phyloP scores from a whole-genome alignment of 345 rosid species.

The Balakata baccata region DNA sequence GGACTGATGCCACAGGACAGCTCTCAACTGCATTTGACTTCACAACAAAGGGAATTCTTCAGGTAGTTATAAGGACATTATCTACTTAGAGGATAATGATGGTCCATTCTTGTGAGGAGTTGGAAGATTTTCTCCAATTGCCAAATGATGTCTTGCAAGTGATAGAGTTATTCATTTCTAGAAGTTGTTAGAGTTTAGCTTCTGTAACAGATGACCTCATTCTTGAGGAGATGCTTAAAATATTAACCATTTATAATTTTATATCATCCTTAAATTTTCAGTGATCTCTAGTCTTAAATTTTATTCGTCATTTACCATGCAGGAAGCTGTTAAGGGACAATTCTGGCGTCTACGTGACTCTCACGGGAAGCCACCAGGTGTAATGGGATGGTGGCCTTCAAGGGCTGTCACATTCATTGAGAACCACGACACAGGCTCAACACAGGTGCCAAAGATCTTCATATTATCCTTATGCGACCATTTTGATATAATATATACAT shows the following conservation, averaged over 20 bases:
- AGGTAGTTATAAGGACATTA: conserved; percentile 39
- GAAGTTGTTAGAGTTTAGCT: background rate
- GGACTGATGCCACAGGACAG: conserved; percentile 79
- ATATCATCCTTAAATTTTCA: background rate
- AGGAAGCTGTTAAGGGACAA: conserved; percentile 92
- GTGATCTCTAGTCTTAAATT: conserved; percentile 6
- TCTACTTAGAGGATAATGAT: background rate
- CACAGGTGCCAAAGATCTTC: conserved; percentile 47
- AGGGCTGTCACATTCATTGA: conserved; percentile 86
- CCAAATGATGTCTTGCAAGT: background rate
- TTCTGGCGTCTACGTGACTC: conserved; percentile 77
- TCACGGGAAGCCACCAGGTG: conserved; percentile 87
- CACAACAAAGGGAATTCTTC: conserved; percentile 86
- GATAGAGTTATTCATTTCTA: background rate
- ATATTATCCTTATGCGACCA: background rate
- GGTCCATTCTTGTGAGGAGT: background rate
- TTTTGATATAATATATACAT: background rate
- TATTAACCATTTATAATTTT: background rate
- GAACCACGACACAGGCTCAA: conserved; percentile 93
- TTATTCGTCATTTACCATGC: conserved; percentile 18
- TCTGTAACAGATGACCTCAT: background rate
- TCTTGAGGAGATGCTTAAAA: background rate
- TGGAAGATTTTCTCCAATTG: background rate
- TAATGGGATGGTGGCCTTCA: conserved; percentile 97
- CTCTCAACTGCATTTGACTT: conserved; percentile 85